These are phyloP conservation scores for Fusarium oligoseptatum DNA, from an alignment of 2,329 filamentous ascomycete species.

Conservation along the genomic window DNA sequence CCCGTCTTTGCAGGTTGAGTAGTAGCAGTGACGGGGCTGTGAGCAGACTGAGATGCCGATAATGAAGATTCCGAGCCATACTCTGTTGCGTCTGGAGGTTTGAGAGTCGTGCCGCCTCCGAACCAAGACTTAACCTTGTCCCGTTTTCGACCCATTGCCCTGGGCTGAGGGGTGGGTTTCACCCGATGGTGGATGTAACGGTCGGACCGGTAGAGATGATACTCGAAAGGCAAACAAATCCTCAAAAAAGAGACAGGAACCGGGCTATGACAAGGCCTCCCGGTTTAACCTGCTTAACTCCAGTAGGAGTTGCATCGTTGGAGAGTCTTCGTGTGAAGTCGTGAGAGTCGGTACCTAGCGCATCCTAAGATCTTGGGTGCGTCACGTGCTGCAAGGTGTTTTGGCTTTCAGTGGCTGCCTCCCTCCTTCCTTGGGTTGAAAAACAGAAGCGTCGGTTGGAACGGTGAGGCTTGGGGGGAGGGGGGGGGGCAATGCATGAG, in stretches of 20 bases:
- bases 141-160: not conserved
- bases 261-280: not conserved
- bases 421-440: not conserved
- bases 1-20: not conserved
- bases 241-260: not conserved
- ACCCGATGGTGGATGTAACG: not conserved
- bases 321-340: not conserved
- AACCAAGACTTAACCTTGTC: not conserved
- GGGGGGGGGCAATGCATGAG: not conserved
- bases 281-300: not conserved
- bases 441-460: not conserved
- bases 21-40: not conserved
- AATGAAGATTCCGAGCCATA: not conserved
- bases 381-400: not conserved
- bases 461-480: not conserved
- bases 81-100: not conserved
- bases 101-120: not conserved
- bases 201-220: not conserved
- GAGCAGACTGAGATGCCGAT: not conserved
- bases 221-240: not conserved
- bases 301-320: not conserved
- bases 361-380: not conserved
- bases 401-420: not conserved
- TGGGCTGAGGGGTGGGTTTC: not conserved
- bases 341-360: not conserved